Base-by-base conservation (phyloP, 2,329 filamentous ascomycete genomes). In the Tolypocladium nubicola region DNA sequence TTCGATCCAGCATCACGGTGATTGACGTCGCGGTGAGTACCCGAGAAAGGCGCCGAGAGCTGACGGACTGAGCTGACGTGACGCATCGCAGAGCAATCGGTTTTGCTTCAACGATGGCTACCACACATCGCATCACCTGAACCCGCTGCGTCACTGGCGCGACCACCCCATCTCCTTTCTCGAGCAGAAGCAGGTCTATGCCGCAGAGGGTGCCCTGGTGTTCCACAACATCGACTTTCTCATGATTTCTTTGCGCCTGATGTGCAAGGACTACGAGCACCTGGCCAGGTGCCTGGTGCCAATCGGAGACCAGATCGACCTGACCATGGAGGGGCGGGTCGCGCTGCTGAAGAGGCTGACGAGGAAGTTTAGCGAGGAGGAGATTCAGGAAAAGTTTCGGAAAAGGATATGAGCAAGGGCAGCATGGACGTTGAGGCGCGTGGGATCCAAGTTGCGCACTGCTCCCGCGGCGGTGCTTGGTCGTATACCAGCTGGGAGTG, bases 61-160 rank as follows among this genome's bases (percentile, higher is more conserved):
- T 5, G 16, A 26, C 13, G 33, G 11, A 38, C 9, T 26, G n/a
- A 13, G 59, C 57, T 57, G 14, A 61, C 45, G 41, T 50, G 33
- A 57, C 23, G 11, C 1, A 33, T 16, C 26, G 13, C 63, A 90
- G 87, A 89, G 85, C 71, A 92, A 92, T 70, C 86, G 89, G 40
- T 86, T 86, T 71, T 92, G 87, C 73, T 91, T 86, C 79, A 91
- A 92, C 64, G 88, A 91, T 64, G 88, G 88, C 61, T 91, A 90
- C 70, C 88, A 91, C 71, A 91, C 87, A 8, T 89, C 87, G 21
- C 89, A 91, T 67, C 88, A 91, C 65, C 80, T 91, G 55, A 90
- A 91, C 71, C 88, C 87, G 0, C 79, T 82, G 35, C 83, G 89
- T 1, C 89, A 92, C 73, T 93, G 89, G 89, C 84, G 89, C 58